phyloP scores from a whole-genome alignment of 1,284 basidiomycete genomes.

The Apiotrichum veenhuisii region DNA sequence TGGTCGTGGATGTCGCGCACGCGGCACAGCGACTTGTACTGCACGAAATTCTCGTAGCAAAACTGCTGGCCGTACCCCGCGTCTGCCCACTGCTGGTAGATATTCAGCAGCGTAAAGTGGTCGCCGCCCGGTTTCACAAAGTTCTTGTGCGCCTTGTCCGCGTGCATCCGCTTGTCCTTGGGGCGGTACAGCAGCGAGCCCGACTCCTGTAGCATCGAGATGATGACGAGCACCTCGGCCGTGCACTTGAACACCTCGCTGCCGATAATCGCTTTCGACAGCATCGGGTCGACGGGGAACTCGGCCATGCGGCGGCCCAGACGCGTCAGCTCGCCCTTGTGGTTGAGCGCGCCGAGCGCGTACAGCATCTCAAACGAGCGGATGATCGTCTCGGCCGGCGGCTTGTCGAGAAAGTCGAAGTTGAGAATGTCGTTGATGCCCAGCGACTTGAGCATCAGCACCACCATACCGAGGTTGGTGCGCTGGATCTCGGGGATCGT shows the following conservation, averaged over 20 bases:
- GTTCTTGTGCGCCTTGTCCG: conserved; percentile 93
- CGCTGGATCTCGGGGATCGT: conserved; percentile 59
- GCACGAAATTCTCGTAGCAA: conserved; percentile 94
- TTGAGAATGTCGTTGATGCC: conserved; percentile 62
- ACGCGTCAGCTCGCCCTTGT: conserved; percentile 92
- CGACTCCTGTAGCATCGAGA: conserved; percentile 95
- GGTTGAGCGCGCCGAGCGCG: conserved; percentile 92
- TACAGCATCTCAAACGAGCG: conserved; percentile 89
- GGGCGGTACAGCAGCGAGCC: conserved; percentile 92
- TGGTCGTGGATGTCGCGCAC: conserved; percentile 95
- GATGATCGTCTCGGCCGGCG: conserved; percentile 95
- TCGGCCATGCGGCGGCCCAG: conserved; percentile 96
- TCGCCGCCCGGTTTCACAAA: conserved; percentile 95
- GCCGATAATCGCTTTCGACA: conserved; percentile 93
- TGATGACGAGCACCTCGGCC: conserved; percentile 95
- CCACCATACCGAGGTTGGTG: conserved; percentile 53
- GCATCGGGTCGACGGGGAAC: conserved; percentile 97
- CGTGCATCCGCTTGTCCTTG: conserved; percentile 93
- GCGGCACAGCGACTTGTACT: conserved; percentile 90
- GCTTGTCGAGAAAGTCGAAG: conserved; percentile 62
- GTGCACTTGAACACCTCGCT: conserved; percentile 94
- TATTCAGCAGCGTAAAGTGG: conserved; percentile 93
- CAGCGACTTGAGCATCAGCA: conserved; percentile 60
- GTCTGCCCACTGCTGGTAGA: conserved; percentile 99
- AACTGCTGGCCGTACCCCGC: conserved; percentile 89